Percentiles rank a stretch among this genome's conserved stretches.
phyloP scores from a whole-genome alignment of 2,329 filamentous ascomycete species.

The Lachnellula cervina region DNA sequence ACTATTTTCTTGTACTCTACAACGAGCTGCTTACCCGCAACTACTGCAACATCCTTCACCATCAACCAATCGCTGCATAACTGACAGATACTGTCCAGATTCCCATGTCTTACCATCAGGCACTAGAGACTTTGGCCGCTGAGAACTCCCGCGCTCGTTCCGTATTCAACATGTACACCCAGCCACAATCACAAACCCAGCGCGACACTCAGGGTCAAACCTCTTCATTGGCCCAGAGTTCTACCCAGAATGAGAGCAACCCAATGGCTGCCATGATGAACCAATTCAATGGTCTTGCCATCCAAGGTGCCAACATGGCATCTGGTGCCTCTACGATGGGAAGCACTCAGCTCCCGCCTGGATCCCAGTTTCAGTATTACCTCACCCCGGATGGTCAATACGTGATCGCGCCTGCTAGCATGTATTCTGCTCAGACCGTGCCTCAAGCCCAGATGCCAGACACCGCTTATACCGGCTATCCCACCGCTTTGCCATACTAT shows the following conservation, averaged over 20 bases:
- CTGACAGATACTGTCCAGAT: constrained; percentile 22
- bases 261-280: constrained; percentile 28
- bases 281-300: constrained; percentile 26
- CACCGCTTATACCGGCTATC: constrained; percentile 27
- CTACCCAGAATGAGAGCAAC: constrained; percentile 18
- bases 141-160: constrained; percentile 26
- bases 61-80: constrained; percentile 1
- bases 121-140: constrained; percentile 15
- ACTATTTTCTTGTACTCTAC: background rate
- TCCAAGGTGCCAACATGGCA: constrained; percentile 34
- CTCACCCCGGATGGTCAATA: constrained; percentile 33
- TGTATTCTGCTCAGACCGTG: constrained; percentile 30
- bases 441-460: constrained; percentile 26
- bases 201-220: constrained; percentile 28
- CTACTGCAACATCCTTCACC: background rate
- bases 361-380: constrained; percentile 29
- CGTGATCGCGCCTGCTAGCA: constrained; percentile 24
- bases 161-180: constrained; percentile 29
- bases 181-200: constrained; percentile 24
- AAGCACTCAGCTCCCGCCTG: constrained; percentile 28
- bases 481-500: constrained; percentile 28
- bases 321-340: constrained; percentile 24
- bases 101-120: constrained; percentile 34
- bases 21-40: background rate
- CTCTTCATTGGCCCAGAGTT: constrained; percentile 19